phyloP scores from a whole-genome alignment of 2,329 filamentous ascomycete genomes.

The Phoma sp. region DNA sequence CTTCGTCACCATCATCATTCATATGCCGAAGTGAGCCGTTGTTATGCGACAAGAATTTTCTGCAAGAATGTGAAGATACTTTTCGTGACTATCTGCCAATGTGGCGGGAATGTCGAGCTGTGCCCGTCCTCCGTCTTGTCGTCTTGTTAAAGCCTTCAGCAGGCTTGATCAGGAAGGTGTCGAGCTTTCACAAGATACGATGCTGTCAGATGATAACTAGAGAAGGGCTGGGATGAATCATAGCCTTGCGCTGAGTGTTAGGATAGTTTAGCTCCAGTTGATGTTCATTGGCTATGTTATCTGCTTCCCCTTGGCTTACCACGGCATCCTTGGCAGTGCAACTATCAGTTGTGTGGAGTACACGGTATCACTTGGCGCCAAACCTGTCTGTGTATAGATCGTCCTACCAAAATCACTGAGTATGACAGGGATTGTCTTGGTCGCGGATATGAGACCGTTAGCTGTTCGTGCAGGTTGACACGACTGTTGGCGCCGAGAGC shows the following conservation, averaged over 20 bases:
- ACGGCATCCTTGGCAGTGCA: slow-evolving; percentile 14
- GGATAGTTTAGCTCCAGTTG: neutral
- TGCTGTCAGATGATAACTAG: neutral
- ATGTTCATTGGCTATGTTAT: slow-evolving; percentile 5
- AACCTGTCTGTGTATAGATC: slow-evolving; percentile 3
- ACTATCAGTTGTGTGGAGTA: neutral
- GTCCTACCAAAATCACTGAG: neutral
- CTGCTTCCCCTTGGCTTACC: slow-evolving; percentile 7
- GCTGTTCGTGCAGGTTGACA: slow-evolving; percentile 10
- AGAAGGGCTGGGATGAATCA: neutral
- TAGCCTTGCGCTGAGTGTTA: slow-evolving; percentile 2
- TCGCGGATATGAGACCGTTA: slow-evolving; percentile 3
- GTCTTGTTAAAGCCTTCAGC: slow-evolving; percentile 10
- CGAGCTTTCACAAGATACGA: slow-evolving; percentile 6
- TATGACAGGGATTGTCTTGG: slow-evolving; percentile 1
- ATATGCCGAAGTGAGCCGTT: neutral
- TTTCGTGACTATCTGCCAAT: neutral
- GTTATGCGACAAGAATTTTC: neutral
- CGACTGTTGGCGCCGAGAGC: slow-evolving; percentile 18
- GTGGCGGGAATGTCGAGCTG: neutral
- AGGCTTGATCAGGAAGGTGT: slow-evolving; percentile 28
- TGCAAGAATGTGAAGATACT: neutral
- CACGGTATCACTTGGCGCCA: slow-evolving; percentile 28
- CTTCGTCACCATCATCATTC: neutral
- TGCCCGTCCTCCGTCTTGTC: slow-evolving; percentile 14